Evolutionary conservation across 768 basidiomycete genomes (phyloP), one percentile per base, ranked within the genome.

Genomic region (Mycena albidolilacea): DNA sequence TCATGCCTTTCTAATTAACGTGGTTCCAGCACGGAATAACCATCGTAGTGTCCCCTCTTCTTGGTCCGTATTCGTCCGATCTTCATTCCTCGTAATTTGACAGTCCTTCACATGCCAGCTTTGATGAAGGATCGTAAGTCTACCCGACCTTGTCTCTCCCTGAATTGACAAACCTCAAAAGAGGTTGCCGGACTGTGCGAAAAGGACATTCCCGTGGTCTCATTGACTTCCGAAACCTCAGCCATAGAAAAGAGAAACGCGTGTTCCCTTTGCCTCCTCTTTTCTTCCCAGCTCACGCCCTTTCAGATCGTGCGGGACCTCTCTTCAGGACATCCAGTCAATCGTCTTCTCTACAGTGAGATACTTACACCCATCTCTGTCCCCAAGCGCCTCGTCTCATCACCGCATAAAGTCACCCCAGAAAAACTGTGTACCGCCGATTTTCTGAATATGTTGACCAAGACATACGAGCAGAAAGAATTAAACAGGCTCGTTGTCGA

Each of bases 401-500:
- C 19, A 71, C 63, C 17, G 3, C 7, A 11, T 4, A 17, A 71
- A 94, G 94, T 90, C 39, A 96, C 95, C 0, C 95, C 95, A 0
- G 95, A 97, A 79, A 90, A 89, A 64, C 83, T 95, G 52, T 87
- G 86, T 61, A 88, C 84, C 0, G 55, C 82, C 9, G 89, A 92
- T 11, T 89, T 95, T 66, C 80, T 86, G 68, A 80, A 80, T 41
- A 79, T 90, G 0, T 82, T 97, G 37, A 80, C 83, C 8, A 80
- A 78, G 2, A 78, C 92, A 17, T 85, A 94, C 72, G 78, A 84
- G n/a, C 85, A 90, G 17, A 83, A 86, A 9, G 86, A 89, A 66
- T 82, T 96, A 5, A 93, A 91, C 72, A 86, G 95, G 8, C 84
- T 97, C 7, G 93, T 96, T 14, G 87, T 96, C 3, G 95, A 96